phyloP scores from a whole-genome alignment of 2,329 filamentous ascomycete genomes.

The Sarocladiaceae sp. region DNA sequence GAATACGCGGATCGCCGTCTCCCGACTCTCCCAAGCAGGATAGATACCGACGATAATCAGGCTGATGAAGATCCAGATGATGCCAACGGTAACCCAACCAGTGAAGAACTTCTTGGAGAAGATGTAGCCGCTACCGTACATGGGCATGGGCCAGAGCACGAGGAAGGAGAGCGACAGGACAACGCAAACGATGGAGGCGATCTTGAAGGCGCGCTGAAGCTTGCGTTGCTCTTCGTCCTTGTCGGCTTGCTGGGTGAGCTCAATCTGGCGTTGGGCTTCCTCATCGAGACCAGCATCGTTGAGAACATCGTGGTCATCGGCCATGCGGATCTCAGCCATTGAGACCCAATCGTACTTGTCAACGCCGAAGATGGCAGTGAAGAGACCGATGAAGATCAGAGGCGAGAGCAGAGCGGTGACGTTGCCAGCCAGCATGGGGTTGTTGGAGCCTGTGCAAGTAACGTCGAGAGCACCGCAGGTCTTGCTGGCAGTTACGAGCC shows the following conservation, averaged over 20 bases:
- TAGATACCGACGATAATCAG: conserved; percentile 67
- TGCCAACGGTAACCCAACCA: conserved; percentile 72
- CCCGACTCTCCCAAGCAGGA: conserved; percentile 69
- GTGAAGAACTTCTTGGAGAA: conserved; percentile 81
- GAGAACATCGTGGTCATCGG: conserved; percentile 69
- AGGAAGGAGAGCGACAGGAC: conserved; percentile 57
- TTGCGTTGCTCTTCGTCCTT: conserved; percentile 37
- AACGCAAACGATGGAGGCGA: conserved; percentile 20
- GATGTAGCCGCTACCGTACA: conserved; percentile 75
- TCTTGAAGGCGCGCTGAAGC: conserved; percentile 42
- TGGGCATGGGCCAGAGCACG: conserved; percentile 80
- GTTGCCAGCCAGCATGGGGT: conserved; percentile 83
- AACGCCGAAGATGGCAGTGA: conserved; percentile 50
- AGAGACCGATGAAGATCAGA: conserved; percentile 65
- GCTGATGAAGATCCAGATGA: conserved; percentile 75
- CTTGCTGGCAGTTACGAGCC: conserved; percentile 70
- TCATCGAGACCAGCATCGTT: conserved; percentile 57
- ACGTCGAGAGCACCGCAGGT: conserved; percentile 67
- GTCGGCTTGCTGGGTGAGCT: conserved; percentile 24
- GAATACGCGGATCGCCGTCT: conserved; percentile 55
- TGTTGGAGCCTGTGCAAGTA: conserved; percentile 72
- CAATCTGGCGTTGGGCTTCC: conserved; percentile 57
- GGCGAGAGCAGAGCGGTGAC: conserved; percentile 75
- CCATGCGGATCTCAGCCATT: conserved; percentile 70
- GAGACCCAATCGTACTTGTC: conserved; percentile 78